Evolutionary conservation across 345 rosid genomes (phyloP).

Genomic region (Boechera stricta): DNA sequence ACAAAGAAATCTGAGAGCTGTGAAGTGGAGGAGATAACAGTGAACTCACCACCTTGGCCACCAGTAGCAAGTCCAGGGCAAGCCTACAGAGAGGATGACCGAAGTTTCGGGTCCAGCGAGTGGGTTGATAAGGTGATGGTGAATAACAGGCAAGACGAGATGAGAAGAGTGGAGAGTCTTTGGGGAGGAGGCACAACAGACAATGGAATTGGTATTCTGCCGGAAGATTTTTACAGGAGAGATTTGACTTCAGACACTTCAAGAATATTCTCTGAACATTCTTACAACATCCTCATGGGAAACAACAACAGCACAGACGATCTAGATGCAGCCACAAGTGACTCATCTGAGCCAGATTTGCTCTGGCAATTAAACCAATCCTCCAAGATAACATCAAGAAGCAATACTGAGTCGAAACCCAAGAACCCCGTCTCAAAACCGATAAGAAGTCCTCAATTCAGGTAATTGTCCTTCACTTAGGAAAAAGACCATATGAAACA

Average conservation of each 20-base stretch:
- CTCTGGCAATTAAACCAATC: constrained; percentile 84
- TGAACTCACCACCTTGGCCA: constrained; percentile 96
- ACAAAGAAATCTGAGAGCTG: constrained; percentile 71
- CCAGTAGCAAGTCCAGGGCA: constrained; percentile 73
- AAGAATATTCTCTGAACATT: constrained; percentile 67
- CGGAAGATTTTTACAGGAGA: constrained; percentile 67
- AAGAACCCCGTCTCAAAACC: constrained; percentile 63
- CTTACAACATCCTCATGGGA: constrained; percentile 67
- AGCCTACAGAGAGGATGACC: constrained; percentile 71
- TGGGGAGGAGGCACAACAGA: constrained; percentile 62
- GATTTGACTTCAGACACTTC: constrained; percentile 70
- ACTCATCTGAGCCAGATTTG: constrained; percentile 88
- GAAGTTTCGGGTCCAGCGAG: constrained; percentile 65
- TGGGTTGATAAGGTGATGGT: constrained; percentile 99
- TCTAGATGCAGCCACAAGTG: constrained; percentile 87
- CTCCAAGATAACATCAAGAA: constrained; percentile 60
- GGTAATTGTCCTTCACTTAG: constrained; percentile 42
- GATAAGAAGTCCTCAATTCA: constrained; percentile 55
- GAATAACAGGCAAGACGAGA: constrained; percentile 78
- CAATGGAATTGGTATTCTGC: constrained; percentile 47
- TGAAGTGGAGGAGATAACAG: constrained; percentile 84
- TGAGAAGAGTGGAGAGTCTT: constrained; percentile 47
- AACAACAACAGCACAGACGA: constrained; percentile 69
- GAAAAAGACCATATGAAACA: constrained; percentile 7
- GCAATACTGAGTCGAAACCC: constrained; percentile 51